Evolutionary conservation across 352 stramenopile genomes (phyloP), one percentile per base, ranked within the genome.

Genomic region (Blastocystis sp.): DNA sequence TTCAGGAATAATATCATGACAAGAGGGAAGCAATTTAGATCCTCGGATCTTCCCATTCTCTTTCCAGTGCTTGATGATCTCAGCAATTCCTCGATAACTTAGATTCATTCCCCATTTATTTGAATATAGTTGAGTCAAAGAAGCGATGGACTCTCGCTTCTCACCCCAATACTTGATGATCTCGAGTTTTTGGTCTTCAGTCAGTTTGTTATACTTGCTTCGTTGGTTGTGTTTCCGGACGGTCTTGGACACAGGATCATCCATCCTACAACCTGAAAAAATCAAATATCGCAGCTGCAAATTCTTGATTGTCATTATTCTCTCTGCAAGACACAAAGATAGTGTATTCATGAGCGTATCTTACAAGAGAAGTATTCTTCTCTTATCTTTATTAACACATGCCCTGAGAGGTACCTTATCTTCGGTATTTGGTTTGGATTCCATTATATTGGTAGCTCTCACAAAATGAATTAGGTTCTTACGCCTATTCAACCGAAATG

Each of bases 121-220:
- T 19, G 35, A 58, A 49, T 46, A 80, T 27, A 49, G n/a, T 7
- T 59, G 9, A 37, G 69, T 29, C 27, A 80, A 49, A 19, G 19
- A 80, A 21, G 69, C 69, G n/a, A 58, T 58, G 11, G 69, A 80
- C 14, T 65, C 12, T 27, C 52, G 69, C 19, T 43, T 80, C 35
- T 54, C 35, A 32, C 27, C 43, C 69, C 69, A 63, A 7, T 80
- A 43, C 37, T 39, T 58, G 2, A 80, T 58, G 19, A 80, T 59
- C 43, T 32, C 24, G 19, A 59, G 24, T 43, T 80, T 80, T 42
- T 80, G 69, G 12, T 58, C 69, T 39, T 63, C 61, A 7, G 69
- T 49, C 14, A 80, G 24, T 37, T 80, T 80, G 51, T 80, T 80
- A 42, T 80, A 80, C 29, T 80, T 80, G 69, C 21, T 37, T 5